A percentile compares a stretch with the other conserved stretches of the same genome.
These are phyloP conservation scores for Kwoniella shandongensis DNA, from an alignment of 768 basidiomycete genomes.

Conservation along the genomic window DNA sequence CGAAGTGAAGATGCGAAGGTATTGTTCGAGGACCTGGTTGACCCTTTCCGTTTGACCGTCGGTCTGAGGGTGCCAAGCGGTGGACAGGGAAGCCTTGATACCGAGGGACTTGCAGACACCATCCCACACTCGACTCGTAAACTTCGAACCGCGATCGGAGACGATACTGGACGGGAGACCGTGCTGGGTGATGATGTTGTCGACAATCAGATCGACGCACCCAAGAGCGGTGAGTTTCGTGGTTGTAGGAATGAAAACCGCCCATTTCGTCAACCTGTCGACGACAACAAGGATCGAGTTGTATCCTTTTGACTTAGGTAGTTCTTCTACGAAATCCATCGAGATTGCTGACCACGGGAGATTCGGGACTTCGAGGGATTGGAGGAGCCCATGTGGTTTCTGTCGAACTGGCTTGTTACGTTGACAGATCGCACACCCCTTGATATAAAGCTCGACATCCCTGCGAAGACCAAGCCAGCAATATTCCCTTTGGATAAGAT, in stretches of 20 bases:
- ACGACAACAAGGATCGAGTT: slow-evolving; percentile 56
- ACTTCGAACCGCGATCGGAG: slow-evolving; percentile 43
- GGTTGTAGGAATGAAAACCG: slow-evolving; percentile 56
- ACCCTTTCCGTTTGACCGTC: slow-evolving; percentile 56
- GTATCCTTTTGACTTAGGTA: slow-evolving; percentile 51
- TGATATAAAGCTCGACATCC: slow-evolving; percentile 50
- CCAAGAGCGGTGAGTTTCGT: slow-evolving; percentile 47
- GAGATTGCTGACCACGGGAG: slow-evolving; percentile 54
- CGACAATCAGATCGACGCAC: slow-evolving; percentile 28
- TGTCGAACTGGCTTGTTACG: slow-evolving; percentile 53
- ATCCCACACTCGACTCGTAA: slow-evolving; percentile 51
- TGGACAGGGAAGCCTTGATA: slow-evolving; percentile 53
- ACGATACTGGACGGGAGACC: slow-evolving; percentile 43
- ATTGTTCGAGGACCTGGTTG: slow-evolving; percentile 57
- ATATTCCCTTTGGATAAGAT: slow-evolving; percentile 53
- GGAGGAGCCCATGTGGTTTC: slow-evolving; percentile 53
- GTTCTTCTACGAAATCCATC: slow-evolving; percentile 55
- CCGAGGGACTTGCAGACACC: slow-evolving; percentile 45
- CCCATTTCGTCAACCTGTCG: slow-evolving; percentile 56
- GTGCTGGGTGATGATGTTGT: slow-evolving; percentile 29
- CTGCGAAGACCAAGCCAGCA: slow-evolving; percentile 45
- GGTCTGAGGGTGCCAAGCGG: slow-evolving; percentile 58
- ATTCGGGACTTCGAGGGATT: slow-evolving; percentile 43
- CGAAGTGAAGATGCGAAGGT: slow-evolving; percentile 53
- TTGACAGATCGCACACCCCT: slow-evolving; percentile 54